Percentiles rank a stretch among this genome's conserved stretches.
These are phyloP conservation scores for Cantharellus anzutake DNA, from an alignment of 768 basidiomycete species.

Conservation along the genomic window DNA sequence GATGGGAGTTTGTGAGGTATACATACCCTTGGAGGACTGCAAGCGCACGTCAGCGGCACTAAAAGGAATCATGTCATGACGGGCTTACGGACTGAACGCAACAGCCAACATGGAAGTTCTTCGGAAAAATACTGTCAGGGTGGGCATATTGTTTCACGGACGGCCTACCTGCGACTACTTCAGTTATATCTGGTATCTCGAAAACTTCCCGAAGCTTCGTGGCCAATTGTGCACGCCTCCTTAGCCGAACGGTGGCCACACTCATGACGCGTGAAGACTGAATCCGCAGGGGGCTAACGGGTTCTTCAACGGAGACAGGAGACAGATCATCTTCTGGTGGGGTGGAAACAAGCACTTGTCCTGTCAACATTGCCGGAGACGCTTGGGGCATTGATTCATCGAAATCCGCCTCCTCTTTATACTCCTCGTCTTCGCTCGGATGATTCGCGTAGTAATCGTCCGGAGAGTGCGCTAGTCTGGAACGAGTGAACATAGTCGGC, in stretches of 20 bases:
- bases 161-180: slow-evolving; percentile 61
- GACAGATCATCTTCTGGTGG: background rate
- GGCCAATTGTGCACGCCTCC: slow-evolving; percentile 54
- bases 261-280: slow-evolving; percentile 29
- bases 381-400: background rate
- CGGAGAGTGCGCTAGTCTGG: background rate
- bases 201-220: slow-evolving; percentile 84
- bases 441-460: background rate
- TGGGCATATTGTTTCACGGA: background rate
- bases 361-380: background rate
- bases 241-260: slow-evolving; percentile 50
- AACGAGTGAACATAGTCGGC: background rate
- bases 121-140: slow-evolving; percentile 6
- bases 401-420: background rate
- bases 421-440: background rate
- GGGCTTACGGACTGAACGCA: slow-evolving; percentile 71
- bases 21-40: slow-evolving; percentile 92
- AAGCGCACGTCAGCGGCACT: background rate
- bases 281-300: background rate
- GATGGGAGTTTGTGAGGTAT: slow-evolving; percentile 81
- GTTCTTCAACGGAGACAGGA: background rate
- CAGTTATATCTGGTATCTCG: slow-evolving; percentile 56
- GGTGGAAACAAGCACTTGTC: background rate
- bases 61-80: background rate
- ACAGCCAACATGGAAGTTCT: slow-evolving; percentile 91